Conservation (phyloP, 2,329 filamentous ascomycete species). For the Aureobasidium pullulans region DNA sequence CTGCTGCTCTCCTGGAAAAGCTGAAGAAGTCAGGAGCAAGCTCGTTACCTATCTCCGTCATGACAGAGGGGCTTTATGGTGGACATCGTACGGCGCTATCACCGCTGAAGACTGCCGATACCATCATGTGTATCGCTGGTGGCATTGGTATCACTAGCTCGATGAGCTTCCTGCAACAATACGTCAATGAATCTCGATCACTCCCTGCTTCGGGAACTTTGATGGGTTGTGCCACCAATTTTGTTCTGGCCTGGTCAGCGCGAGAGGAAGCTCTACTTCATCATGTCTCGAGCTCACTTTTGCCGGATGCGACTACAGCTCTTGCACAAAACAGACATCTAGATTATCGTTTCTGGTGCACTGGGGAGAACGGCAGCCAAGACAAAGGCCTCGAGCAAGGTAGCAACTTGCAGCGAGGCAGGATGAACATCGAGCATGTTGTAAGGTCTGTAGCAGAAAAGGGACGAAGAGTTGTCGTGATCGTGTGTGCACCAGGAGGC, state of each 20-base stretch:
- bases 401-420: constrained; percentile 20
- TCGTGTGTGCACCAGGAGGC: constrained; percentile 36
- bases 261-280: neutral
- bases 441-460: constrained; percentile 25
- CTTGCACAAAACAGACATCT: constrained; percentile 18
- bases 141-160: constrained; percentile 43
- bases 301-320: constrained; percentile 20
- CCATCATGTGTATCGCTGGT: constrained; percentile 38
- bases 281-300: constrained; percentile 29
- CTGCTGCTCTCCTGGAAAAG: constrained; percentile 23
- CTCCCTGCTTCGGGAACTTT: neutral
- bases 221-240: neutral
- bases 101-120: constrained; percentile 21
- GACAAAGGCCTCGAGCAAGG: constrained; percentile 27
- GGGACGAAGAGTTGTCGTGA: constrained; percentile 29
- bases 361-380: constrained; percentile 6
- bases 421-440: neutral
- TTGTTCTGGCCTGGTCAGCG: neutral
- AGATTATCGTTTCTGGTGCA: neutral
- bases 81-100: constrained; percentile 14
- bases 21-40: neutral
- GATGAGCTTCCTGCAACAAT: constrained; percentile 2
- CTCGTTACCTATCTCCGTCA: constrained; percentile 23
- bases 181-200: neutral
- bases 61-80: constrained; percentile 36